phyloP scores from a whole-genome alignment of 768 basidiomycete genomes.

The Trametopsis cervina region DNA sequence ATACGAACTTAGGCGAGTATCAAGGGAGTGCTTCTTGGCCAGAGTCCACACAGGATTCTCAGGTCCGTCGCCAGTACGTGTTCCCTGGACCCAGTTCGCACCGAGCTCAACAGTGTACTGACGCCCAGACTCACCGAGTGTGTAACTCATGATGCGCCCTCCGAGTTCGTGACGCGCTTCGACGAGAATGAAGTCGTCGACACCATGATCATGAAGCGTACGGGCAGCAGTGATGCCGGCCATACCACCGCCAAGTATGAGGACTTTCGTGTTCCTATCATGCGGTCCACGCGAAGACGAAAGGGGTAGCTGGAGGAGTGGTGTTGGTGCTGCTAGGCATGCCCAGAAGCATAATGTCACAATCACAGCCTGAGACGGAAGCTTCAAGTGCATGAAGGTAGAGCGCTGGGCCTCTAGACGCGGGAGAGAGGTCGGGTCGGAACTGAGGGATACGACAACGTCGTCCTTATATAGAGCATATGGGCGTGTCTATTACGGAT shows the following conservation, averaged over 20 bases:
- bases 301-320: too few relatives aligned
- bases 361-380: too few relatives aligned
- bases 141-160: conserved; percentile 46
- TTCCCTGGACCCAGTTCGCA: conserved; percentile 56
- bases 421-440: too few relatives aligned
- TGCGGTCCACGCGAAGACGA: too few relatives aligned
- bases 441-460: too few relatives aligned
- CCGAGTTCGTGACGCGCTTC: conserved; percentile 56
- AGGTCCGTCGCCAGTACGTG: conserved; percentile 39
- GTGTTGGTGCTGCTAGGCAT: too few relatives aligned
- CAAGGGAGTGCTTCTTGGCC: conserved; percentile 47
- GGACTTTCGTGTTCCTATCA: conserved; percentile 32
- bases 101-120: conserved; percentile 46
- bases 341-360: too few relatives aligned
- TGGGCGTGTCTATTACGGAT: too few relatives aligned
- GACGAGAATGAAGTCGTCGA: conserved; percentile 52
- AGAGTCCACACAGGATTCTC: conserved; percentile 56
- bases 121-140: conserved; percentile 34
- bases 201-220: conserved; percentile 44
- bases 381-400: too few relatives aligned
- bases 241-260: conserved; percentile 63
- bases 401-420: too few relatives aligned
- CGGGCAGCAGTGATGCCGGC: conserved; percentile 61
- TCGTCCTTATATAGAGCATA: too few relatives aligned
- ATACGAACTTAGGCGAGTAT: conserved; percentile 37